A percentile compares a stretch with the other conserved stretches of the same genome.
phyloP scores from a whole-genome alignment of 2,329 filamentous ascomycete genomes.

The Triangularia setosa region DNA sequence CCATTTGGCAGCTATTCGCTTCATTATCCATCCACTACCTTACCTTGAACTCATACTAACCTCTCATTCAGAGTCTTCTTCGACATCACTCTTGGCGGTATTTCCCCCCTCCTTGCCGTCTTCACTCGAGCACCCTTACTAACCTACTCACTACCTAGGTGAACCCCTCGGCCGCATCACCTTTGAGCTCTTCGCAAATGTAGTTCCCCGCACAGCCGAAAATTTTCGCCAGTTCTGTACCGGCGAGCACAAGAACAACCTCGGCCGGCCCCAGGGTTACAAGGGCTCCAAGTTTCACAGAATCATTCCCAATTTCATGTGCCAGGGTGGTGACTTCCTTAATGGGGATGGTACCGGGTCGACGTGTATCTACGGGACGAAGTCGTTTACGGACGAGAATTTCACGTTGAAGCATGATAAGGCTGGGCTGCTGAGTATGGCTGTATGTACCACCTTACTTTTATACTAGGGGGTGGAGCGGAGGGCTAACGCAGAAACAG shows the following conservation, averaged over 20 bases:
- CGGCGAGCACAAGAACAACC: constrained; percentile 77
- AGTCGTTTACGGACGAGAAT: constrained; percentile 86
- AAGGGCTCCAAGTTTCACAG: constrained; percentile 93
- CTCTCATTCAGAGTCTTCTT: constrained; percentile 30
- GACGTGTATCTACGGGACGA: constrained; percentile 80
- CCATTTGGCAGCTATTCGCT: neutral
- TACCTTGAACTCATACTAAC: neutral
- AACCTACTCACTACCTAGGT: constrained; percentile 46
- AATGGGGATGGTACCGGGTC: constrained; percentile 90
- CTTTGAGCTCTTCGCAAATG: constrained; percentile 84
- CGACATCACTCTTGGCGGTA: constrained; percentile 65
- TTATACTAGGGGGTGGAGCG: neutral
- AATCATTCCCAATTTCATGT: constrained; percentile 97
- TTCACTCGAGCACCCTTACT: neutral
- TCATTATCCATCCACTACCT: constrained; percentile 25
- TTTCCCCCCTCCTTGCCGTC: neutral
- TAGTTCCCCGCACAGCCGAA: constrained; percentile 83
- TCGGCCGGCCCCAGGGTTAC: constrained; percentile 82
- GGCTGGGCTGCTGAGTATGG: constrained; percentile 86
- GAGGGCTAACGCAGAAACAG: constrained; percentile 39
- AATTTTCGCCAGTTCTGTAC: constrained; percentile 98
- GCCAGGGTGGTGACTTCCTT: constrained; percentile 93
- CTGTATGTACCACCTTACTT: constrained; percentile 53
- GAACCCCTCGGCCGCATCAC: constrained; percentile 83
- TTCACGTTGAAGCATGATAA: constrained; percentile 75